Percentiles rank a stretch among this genome's conserved stretches.
phyloP scores from a whole-genome alignment of 495 filamentous ascomycete species.

The Usnea hakonensis region DNA sequence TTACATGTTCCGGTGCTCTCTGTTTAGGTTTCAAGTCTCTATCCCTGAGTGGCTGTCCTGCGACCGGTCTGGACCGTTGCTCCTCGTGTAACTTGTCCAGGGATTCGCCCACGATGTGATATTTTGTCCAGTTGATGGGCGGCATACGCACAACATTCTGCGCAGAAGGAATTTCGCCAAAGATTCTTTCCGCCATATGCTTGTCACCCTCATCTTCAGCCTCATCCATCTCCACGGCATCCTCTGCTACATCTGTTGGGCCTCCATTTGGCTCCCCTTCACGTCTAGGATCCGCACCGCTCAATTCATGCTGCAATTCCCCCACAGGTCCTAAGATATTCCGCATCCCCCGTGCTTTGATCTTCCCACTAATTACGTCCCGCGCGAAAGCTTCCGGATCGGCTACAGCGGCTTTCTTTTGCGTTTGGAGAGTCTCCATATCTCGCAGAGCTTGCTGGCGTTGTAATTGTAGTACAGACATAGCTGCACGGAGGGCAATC shows the following conservation, averaged over 20 bases:
- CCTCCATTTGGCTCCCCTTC: slow-evolving; percentile 27
- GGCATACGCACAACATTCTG: slow-evolving; percentile 80
- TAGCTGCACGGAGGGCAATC: slow-evolving; percentile 70
- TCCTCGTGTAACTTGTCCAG: slow-evolving; percentile 78
- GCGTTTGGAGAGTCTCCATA: slow-evolving; percentile 52
- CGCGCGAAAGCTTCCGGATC: slow-evolving; percentile 62
- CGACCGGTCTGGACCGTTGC: slow-evolving; percentile 55
- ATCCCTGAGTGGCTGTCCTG: slow-evolving; percentile 45
- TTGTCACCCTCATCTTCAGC: slow-evolving; percentile 24
- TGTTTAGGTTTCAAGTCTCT: slow-evolving; percentile 26
- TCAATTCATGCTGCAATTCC: slow-evolving; percentile 29
- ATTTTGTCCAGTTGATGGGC: slow-evolving; percentile 85
- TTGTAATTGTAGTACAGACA: slow-evolving; percentile 77
- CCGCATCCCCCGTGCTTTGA: slow-evolving; percentile 37
- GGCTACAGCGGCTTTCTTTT: slow-evolving; percentile 55
- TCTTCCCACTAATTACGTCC: slow-evolving; percentile 50
- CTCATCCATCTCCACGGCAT: slow-evolving; percentile 29
- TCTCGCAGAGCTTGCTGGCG: slow-evolving; percentile 66
- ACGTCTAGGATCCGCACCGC: slow-evolving; percentile 27
- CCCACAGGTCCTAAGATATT: slow-evolving; percentile 13
- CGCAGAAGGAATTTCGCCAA: slow-evolving; percentile 58
- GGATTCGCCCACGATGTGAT: slow-evolving; percentile 70
- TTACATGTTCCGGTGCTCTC: slow-evolving; percentile 45
- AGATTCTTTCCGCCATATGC: slow-evolving; percentile 22
- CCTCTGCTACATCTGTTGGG: slow-evolving; percentile 29